Conservation (phyloP, 2,329 filamentous ascomycete genomes). For the Parascedosporium putredinis region DNA sequence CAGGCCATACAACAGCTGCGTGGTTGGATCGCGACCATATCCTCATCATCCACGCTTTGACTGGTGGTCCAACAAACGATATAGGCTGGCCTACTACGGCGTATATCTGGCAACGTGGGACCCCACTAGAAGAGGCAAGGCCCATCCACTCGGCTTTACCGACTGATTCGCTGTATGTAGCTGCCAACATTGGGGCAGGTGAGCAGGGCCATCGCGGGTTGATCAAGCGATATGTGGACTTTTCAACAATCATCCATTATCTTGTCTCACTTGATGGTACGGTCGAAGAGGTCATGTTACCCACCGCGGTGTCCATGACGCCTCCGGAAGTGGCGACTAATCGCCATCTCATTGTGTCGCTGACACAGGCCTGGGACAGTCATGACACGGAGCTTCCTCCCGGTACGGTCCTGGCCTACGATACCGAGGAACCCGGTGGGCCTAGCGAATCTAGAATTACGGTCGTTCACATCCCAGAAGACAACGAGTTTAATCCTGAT, state of each 20-base stretch:
- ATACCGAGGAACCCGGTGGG: background rate
- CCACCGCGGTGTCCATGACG: slow-evolving; percentile 9
- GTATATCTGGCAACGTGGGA: slow-evolving; percentile 5
- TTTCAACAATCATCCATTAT: background rate
- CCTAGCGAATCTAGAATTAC: background rate
- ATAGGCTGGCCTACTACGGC: background rate
- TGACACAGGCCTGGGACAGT: background rate
- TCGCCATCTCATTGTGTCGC: slow-evolving; percentile 11
- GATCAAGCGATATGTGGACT: slow-evolving; percentile 1
- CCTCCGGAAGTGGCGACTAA: slow-evolving; percentile 20
- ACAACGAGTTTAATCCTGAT: background rate
- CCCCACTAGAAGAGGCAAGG: background rate
- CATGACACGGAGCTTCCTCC: background rate
- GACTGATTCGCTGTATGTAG: background rate
- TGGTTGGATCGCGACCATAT: slow-evolving; percentile 4
- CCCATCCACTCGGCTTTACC: background rate
- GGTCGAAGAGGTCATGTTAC: background rate
- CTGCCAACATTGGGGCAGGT: background rate
- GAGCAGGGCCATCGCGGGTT: background rate
- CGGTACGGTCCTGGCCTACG: slow-evolving; percentile 1
- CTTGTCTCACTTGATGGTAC: slow-evolving; percentile 3
- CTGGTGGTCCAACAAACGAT: background rate
- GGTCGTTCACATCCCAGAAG: background rate
- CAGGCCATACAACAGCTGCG: background rate
- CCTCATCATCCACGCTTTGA: slow-evolving; percentile 3